Evolutionary conservation across 371 early-diverging fungal genomes (phyloP).

Genomic region (Choanephora cucurbitarum): DNA sequence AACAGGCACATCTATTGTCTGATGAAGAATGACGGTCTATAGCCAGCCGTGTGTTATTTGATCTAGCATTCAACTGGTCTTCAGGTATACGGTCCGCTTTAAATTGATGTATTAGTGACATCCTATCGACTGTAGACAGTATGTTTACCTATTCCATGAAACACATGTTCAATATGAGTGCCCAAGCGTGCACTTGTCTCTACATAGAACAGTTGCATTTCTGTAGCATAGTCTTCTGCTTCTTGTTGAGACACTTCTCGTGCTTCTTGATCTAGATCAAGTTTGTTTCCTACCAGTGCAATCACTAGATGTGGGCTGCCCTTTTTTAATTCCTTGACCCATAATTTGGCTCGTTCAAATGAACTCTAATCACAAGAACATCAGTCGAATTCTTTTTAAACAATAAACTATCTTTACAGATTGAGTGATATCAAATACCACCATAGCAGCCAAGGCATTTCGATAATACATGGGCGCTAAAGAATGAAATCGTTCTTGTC

Average conservation of each 20-base stretch:
- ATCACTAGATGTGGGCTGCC: conserved; percentile 93
- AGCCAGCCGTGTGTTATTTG: neutral
- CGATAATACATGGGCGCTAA: conserved; percentile 99
- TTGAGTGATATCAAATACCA: conserved; percentile 95
- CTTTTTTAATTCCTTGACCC: conserved; percentile 96
- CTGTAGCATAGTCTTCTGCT: conserved; percentile 76
- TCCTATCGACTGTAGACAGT: neutral
- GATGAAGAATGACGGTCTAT: neutral
- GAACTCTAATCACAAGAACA: too few species aligned
- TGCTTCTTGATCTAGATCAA: conserved; percentile 65
- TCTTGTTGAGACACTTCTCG: conserved; percentile 50
- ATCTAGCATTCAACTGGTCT: neutral
- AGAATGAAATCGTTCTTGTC: conserved; percentile 86
- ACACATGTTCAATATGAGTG: conserved; percentile 79
- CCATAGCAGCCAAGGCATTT: conserved; percentile 95
- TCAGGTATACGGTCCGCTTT: neutral
- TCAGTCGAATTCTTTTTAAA: too few species aligned
- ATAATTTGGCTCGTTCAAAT: conserved; percentile 93
- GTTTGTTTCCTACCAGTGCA: conserved; percentile 95
- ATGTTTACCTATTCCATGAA: conserved; percentile 42
- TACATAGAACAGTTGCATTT: conserved; percentile 57
- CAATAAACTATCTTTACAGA: too few species aligned
- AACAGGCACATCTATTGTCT: too few species aligned
- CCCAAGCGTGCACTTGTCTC: conserved; percentile 91
- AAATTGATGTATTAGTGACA: neutral